Percentiles rank a stretch among this genome's conserved stretches.
phyloP scores from a whole-genome alignment of 257 asterid genomes.

The Craterostigma plantagineum region DNA sequence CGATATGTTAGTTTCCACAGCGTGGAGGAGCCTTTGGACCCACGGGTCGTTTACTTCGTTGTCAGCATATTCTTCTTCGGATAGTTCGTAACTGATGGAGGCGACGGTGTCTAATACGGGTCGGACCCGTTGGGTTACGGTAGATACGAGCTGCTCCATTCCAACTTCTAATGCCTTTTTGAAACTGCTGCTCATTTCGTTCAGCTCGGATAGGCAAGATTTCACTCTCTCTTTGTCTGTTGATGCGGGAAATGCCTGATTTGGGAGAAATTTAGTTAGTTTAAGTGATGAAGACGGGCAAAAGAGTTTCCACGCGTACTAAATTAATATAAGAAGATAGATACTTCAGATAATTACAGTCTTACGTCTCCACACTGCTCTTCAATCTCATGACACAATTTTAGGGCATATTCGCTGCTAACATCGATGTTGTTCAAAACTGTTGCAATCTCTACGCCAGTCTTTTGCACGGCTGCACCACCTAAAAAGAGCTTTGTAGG shows the following conservation, averaged over 20 bases:
- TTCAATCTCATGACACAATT: slow-evolving; percentile 81
- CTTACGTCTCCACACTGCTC: slow-evolving; percentile 81
- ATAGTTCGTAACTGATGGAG: slow-evolving; percentile 71
- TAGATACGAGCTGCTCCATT: slow-evolving; percentile 69
- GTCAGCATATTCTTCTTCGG: slow-evolving; percentile 91
- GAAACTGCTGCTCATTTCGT: slow-evolving; percentile 64
- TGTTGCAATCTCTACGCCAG: slow-evolving; percentile 78
- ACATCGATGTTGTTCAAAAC: slow-evolving; percentile 88
- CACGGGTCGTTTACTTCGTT: slow-evolving; percentile 95
- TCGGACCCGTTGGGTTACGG: slow-evolving; percentile 68
- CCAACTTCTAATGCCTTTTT: slow-evolving; percentile 57
- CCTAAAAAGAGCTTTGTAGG: slow-evolving; percentile 77
- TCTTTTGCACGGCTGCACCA: slow-evolving; percentile 80
- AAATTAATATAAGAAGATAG: not conserved
- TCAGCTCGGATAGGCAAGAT: slow-evolving; percentile 77
- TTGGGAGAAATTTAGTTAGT: slow-evolving; percentile 10
- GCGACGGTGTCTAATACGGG: slow-evolving; percentile 80
- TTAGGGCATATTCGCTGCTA: slow-evolving; percentile 76
- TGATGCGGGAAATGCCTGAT: slow-evolving; percentile 65
- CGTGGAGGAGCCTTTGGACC: slow-evolving; percentile 95
- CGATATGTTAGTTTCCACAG: slow-evolving; percentile 62
- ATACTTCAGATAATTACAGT: slow-evolving; percentile 3
- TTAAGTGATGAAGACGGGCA: not conserved
- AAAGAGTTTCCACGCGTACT: not conserved
- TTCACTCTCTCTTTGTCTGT: slow-evolving; percentile 73